Percentiles rank a stretch among this genome's conserved stretches.
Conservation (phyloP, 164 flowering plant genomes). For the Vitis riparia region DNA sequence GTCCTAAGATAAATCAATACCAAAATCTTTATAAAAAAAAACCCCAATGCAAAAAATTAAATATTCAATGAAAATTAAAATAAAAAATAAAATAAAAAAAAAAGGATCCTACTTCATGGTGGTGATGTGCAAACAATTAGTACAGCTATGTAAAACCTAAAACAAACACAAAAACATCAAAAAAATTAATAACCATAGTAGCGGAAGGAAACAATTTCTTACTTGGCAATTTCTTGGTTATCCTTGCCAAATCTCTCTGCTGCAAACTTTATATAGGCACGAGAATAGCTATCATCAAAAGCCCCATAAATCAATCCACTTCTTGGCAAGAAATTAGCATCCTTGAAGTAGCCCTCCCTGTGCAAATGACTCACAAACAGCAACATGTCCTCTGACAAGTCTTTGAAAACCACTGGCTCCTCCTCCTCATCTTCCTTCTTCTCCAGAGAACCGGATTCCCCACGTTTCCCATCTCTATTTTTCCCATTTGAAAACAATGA, state of each 20-base stretch:
- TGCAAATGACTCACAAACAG: slow-evolving; percentile 40
- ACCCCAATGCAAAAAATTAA: too few species aligned
- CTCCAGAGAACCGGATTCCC: background rate
- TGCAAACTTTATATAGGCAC: slow-evolving; percentile 39
- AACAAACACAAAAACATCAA: background rate
- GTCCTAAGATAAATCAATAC: too few species aligned
- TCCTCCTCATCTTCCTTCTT: slow-evolving; percentile 7
- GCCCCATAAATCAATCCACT: slow-evolving; percentile 30
- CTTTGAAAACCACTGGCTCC: slow-evolving; percentile 20
- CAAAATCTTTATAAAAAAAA: too few species aligned
- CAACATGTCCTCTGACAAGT: slow-evolving; percentile 42
- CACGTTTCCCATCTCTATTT: background rate
- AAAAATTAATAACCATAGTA: background rate
- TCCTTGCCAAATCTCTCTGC: slow-evolving; percentile 50
- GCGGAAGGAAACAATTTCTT: slow-evolving; percentile 16
- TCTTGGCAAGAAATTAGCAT: slow-evolving; percentile 38
- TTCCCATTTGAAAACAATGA: slow-evolving; percentile 21
- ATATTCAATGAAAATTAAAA: too few species aligned
- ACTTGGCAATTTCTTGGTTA: slow-evolving; percentile 62
- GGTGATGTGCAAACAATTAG: too few species aligned
- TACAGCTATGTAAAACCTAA: background rate
- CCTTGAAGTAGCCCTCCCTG: slow-evolving; percentile 42
- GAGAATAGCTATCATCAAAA: slow-evolving; percentile 37
- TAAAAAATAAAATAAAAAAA: too few species aligned
- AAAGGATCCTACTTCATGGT: too few species aligned